Conservation (phyloP, 2,329 filamentous ascomycete genomes). For the Mycosphaerelloides madeirae region DNA sequence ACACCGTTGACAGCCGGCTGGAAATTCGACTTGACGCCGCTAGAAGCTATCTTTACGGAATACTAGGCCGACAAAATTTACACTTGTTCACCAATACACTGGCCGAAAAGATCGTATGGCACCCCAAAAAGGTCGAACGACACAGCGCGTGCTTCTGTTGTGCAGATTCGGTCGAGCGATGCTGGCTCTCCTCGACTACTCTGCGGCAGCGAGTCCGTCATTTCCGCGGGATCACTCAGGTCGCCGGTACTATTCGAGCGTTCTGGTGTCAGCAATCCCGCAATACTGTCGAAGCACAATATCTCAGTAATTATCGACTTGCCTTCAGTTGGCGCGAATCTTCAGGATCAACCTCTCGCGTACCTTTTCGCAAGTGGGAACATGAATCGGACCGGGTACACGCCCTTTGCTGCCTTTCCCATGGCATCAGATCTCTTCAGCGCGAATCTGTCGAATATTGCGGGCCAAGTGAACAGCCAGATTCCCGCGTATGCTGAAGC, state of each 20-base stretch:
- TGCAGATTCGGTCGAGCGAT: too few relatives aligned
- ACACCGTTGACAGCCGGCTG: constrained; percentile 36
- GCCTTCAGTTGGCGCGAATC: too few relatives aligned
- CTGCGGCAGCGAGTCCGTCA: too few relatives aligned
- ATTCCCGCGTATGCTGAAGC: constrained; percentile 16
- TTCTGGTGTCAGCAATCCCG: too few relatives aligned
- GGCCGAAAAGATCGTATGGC: too few relatives aligned
- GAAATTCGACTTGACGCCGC: constrained; percentile 43
- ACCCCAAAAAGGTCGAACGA: too few relatives aligned
- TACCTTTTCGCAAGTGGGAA: constrained; percentile 17
- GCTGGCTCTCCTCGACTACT: too few relatives aligned
- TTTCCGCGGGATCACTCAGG: too few relatives aligned
- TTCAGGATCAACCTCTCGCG: constrained; percentile 23
- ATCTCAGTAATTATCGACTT: too few relatives aligned
- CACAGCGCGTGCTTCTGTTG: too few relatives aligned
- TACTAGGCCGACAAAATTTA: constrained; percentile 39
- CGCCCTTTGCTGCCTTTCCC: constrained; percentile 11
- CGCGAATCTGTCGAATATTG: constrained; percentile 39
- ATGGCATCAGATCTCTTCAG: constrained; percentile 30
- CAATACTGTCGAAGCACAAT: too few relatives aligned
- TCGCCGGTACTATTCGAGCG: too few relatives aligned
- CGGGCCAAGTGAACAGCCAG: constrained; percentile 33
- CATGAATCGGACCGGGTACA: constrained; percentile 20
- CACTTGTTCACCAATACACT: constrained; percentile 39
- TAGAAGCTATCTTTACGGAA: constrained; percentile 45